phyloP scores from a whole-genome alignment of 371 early-diverging fungal genomes.

The Encephalitozoon hellem region DNA sequence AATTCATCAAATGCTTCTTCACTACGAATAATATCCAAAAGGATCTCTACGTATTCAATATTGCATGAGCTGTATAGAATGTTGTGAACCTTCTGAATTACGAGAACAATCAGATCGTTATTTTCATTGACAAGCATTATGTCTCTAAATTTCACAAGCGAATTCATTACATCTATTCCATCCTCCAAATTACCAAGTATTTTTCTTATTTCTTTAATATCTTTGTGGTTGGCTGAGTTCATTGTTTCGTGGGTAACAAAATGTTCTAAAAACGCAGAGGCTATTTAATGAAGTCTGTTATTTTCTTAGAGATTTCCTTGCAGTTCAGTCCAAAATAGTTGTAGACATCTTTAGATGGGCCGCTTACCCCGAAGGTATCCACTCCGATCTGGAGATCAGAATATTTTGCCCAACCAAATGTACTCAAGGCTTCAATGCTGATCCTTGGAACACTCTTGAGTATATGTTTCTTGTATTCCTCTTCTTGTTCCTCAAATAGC shows the following conservation, averaged over 20 bases:
- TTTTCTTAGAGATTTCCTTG: background rate
- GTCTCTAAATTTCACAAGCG: background rate
- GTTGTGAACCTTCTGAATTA: background rate
- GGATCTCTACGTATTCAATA: background rate
- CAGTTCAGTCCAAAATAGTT: conserved; percentile 15
- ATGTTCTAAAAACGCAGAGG: background rate
- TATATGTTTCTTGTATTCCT: conserved; percentile 73
- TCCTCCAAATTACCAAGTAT: background rate
- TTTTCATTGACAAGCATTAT: background rate
- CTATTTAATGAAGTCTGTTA: background rate
- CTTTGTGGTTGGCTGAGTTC: background rate
- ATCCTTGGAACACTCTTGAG: conserved; percentile 71
- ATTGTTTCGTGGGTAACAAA: background rate
- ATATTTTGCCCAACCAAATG: conserved; percentile 85
- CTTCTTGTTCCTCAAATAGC: conserved; percentile 78
- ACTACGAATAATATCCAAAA: background rate
- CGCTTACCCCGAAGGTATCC: conserved; percentile 83
- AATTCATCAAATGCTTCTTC: conserved; percentile 7
- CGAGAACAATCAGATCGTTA: background rate
- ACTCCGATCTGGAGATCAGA: conserved; percentile 81
- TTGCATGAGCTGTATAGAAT: background rate
- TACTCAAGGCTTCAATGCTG: conserved; percentile 81
- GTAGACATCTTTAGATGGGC: conserved; percentile 45
- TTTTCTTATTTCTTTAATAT: background rate
- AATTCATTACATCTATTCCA: background rate